Conservation (phyloP, 2,329 filamentous ascomycete genomes). For the Grosmannia clavigera region DNA sequence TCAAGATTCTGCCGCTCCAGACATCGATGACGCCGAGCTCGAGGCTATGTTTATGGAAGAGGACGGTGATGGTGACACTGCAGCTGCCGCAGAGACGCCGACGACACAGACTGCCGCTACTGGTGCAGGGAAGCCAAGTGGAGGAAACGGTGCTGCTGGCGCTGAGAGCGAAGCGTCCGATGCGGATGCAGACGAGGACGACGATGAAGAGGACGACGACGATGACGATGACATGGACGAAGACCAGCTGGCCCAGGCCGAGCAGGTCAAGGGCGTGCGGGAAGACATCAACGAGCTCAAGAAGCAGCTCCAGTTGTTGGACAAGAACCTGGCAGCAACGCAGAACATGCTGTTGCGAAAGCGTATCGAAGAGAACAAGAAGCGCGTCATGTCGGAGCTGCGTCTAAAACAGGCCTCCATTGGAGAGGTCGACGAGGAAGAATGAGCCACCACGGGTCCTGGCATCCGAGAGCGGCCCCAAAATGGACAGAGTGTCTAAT, state of each 20-base stretch:
- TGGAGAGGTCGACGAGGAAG: constrained; percentile 22
- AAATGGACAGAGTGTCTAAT: background rate
- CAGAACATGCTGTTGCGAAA: constrained; percentile 35
- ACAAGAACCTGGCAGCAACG: constrained; percentile 30
- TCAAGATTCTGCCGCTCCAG: constrained; percentile 13
- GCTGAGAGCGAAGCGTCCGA: constrained; percentile 29
- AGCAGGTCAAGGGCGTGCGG: constrained; percentile 41
- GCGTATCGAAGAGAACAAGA: constrained; percentile 38
- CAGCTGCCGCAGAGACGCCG: constrained; percentile 24
- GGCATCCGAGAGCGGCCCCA: background rate
- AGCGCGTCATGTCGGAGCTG: constrained; percentile 28
- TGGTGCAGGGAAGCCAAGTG: constrained; percentile 4
- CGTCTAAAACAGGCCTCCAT: constrained; percentile 23
- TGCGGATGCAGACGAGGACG: constrained; percentile 32
- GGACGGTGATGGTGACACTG: constrained; percentile 39
- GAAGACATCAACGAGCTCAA: constrained; percentile 38
- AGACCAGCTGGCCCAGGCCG: constrained; percentile 35
- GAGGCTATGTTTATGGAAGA: constrained; percentile 30
- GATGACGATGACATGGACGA: constrained; percentile 43
- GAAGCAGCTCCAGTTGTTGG: constrained; percentile 33
- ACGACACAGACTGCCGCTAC: constrained; percentile 37
- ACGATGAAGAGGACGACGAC: constrained; percentile 39
- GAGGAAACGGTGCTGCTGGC: constrained; percentile 11
- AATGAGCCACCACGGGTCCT: constrained; percentile 1
- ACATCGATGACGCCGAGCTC: constrained; percentile 23